Base-by-base conservation (phyloP, 2,329 filamentous ascomycete species). In the Botryotinia narcissicola region DNA sequence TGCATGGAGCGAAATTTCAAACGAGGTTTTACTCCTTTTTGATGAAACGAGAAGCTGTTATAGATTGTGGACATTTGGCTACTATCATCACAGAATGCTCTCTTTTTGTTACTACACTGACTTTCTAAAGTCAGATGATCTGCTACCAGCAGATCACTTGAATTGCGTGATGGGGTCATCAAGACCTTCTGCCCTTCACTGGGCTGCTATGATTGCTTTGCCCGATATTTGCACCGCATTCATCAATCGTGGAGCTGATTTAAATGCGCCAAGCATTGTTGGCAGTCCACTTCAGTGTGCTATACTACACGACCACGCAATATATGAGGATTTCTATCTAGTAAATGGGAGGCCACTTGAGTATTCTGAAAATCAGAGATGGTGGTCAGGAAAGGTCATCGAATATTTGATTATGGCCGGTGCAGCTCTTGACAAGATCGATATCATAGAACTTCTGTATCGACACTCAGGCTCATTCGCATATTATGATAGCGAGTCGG, bases 271-370 rank as follows among this genome's bases (percentile, higher is more conserved):
- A 29, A 72, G 70, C 29, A 5, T 59, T 44, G 1, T 46, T 32
- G 70, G 70, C 10, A 59, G 20, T 25, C 70, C 48, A 7, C 20
- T 60, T 1, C 37, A 57, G n/a, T 67, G 48, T 57, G 37, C 48
- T 3, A 12, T 59, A 12, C 57, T 32, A 25, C 1, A 0, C 25
- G 0, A 18, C 10, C 0, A 12, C 7, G 22, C 40, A 32, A 35
- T 70, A 8, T 32, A 1, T 60, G 48, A 51, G 48, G 5, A n/a
- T 22, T 1, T 0, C 25, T 4, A 5, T 4, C 9, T 25, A 14
- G 12, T 6, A 12, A 0, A 0, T 25, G 9, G 8, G 20, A 0
- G 0, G 20, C 0, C 0, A 25, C 46, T 48, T 25, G 1, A 0
- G 0, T 0, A 10, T 25, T 10, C 3, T 12, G 0, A 3, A 48